Conservation (phyloP, 495 filamentous ascomycete genomes). For the Daldinia concentrica region DNA sequence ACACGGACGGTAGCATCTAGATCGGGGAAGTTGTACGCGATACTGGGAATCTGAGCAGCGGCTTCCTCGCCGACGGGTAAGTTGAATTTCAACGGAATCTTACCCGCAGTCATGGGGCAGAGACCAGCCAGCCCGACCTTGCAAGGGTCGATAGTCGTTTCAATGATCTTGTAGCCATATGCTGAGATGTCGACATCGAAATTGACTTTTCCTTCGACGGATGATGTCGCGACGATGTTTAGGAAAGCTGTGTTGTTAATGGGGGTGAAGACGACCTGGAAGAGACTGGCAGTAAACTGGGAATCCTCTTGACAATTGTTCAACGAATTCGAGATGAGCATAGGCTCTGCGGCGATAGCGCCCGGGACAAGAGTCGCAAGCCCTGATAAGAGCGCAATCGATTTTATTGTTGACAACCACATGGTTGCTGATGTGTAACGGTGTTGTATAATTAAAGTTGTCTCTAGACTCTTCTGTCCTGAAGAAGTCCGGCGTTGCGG, state of each 20-base stretch:
- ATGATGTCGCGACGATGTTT: conserved; percentile 82
- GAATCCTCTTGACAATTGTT: conserved; percentile 80
- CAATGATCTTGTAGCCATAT: conserved; percentile 79
- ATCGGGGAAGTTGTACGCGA: conserved; percentile 91
- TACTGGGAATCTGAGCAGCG: conserved; percentile 74
- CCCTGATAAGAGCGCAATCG: conserved; percentile 49
- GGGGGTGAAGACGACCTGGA: conserved; percentile 83
- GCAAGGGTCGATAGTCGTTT: conserved; percentile 79
- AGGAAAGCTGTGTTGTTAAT: conserved; percentile 75
- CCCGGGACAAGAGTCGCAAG: conserved; percentile 46
- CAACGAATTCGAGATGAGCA: conserved; percentile 77
- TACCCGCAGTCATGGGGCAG: conserved; percentile 92
- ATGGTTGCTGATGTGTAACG: conserved; percentile 37
- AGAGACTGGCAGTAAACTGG: conserved; percentile 82
- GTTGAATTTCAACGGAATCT: conserved; percentile 78
- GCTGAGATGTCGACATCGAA: conserved; percentile 80
- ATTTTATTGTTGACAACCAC: conserved; percentile 48
- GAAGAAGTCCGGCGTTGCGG: conserved; percentile 2
- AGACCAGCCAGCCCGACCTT: conserved; percentile 72
- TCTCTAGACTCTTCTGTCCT: neutral
- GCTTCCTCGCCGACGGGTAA: conserved; percentile 66
- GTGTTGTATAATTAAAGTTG: conserved; percentile 7
- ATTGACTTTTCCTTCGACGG: conserved; percentile 83
- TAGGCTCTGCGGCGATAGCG: conserved; percentile 44
- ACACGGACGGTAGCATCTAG: conserved; percentile 88